These are phyloP conservation scores for Tremella yokohamensis DNA, from an alignment of 768 basidiomycete species.

Conservation along the genomic window DNA sequence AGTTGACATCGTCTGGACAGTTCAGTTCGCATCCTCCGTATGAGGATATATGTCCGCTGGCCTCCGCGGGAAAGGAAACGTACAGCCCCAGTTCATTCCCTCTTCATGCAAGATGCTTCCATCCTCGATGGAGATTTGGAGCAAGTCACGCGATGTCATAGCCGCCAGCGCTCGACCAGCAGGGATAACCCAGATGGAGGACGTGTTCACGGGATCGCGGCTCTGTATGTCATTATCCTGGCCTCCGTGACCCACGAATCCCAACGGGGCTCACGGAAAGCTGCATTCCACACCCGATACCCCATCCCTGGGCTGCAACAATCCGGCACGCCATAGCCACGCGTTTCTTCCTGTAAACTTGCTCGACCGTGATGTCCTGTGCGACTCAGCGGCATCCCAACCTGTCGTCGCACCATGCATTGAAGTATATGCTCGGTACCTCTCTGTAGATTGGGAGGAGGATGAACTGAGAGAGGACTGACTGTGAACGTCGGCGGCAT, in stretches of 20 bases:
- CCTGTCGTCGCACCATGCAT: too few species aligned
- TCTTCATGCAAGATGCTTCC: constrained; percentile 6
- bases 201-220: constrained; percentile 9
- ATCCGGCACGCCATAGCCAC: constrained; percentile 14
- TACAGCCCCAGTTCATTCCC: constrained; percentile 8
- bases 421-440: too few species aligned
- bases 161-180: constrained; percentile 10
- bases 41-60: too few species aligned
- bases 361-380: constrained; percentile 10
- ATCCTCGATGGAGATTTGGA: constrained; percentile 1
- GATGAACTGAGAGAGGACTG: too few species aligned
- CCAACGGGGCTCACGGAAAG: constrained; percentile 7
- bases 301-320: constrained; percentile 14
- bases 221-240: not conserved
- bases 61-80: too few species aligned
- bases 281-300: constrained; percentile 12
- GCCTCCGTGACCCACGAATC: not conserved
- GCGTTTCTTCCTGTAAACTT: constrained; percentile 7
- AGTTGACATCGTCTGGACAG: constrained; percentile 6
- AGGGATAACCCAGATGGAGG: constrained; percentile 10
- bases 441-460: too few species aligned
- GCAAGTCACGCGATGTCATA: constrained; percentile 10
- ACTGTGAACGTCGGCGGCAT: constrained; percentile 8
- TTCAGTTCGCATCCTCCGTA: too few species aligned
- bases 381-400: too few species aligned